phyloP scores from a whole-genome alignment of 495 filamentous ascomycete species.

The Cryomyces minteri region DNA sequence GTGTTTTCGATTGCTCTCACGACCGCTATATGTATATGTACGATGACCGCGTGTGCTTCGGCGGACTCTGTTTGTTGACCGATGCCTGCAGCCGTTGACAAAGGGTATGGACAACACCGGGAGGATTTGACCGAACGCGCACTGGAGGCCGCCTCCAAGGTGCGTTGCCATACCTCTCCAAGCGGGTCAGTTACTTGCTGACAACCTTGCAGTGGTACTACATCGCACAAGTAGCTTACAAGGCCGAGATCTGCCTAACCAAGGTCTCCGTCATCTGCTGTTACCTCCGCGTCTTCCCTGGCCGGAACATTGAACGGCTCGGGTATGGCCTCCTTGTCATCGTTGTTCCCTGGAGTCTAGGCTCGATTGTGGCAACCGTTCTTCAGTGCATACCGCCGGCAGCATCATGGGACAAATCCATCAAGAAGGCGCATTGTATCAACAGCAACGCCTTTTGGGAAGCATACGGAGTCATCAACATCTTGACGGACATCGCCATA shows the following conservation, averaged over 20 bases:
- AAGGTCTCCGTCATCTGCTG: not conserved
- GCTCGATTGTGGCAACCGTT: not conserved
- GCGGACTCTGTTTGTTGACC: too few species aligned
- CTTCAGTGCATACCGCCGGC: not conserved
- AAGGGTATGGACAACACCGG: too few species aligned
- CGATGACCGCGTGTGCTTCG: too few species aligned
- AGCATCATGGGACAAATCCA: not conserved
- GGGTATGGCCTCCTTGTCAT: not conserved
- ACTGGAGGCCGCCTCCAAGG: too few species aligned
- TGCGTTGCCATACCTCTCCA: too few species aligned
- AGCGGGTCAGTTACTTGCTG: too few species aligned
- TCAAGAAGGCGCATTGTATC: slow-evolving; percentile 2
- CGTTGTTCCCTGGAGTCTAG: not conserved
- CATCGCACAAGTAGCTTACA: too few species aligned
- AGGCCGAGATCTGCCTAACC: not conserved
- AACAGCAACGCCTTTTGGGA: slow-evolving; percentile 5
- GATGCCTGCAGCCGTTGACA: too few species aligned
- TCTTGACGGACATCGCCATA: slow-evolving; percentile 3
- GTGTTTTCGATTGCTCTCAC: too few species aligned
- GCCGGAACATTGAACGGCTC: not conserved
- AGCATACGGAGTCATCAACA: slow-evolving; percentile 4
- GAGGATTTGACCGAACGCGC: too few species aligned
- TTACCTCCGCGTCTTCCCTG: not conserved
- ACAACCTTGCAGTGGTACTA: too few species aligned
- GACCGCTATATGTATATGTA: too few species aligned